phyloP scores from a whole-genome alignment of 192 early-diverging fungal species.

The Coemansia sp. region DNA sequence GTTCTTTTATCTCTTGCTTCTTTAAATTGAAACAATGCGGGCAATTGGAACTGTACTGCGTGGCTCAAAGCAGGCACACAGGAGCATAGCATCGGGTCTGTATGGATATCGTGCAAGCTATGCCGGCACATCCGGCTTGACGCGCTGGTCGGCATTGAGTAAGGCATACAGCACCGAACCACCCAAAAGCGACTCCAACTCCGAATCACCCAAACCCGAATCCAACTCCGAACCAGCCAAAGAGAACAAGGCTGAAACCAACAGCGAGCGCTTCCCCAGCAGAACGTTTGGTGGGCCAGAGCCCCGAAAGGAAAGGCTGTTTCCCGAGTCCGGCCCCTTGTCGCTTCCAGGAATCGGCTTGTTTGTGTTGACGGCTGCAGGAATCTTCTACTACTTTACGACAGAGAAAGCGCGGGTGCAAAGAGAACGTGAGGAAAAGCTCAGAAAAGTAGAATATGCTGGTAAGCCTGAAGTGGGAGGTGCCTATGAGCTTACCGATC shows the following conservation, averaged over 20 bases:
- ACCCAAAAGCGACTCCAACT: background rate
- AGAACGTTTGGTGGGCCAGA: constrained; percentile 5
- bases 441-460: constrained; percentile 50
- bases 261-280: constrained; percentile 2
- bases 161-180: constrained; percentile 33
- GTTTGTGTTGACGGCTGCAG: constrained; percentile 60
- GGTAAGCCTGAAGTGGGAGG: constrained; percentile 93
- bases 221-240: constrained; percentile 7
- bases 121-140: background rate
- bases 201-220: constrained; percentile 6
- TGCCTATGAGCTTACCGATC: constrained; percentile 81
- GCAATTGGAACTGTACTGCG: constrained; percentile 16
- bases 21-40: constrained; percentile 22
- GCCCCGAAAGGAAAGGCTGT: constrained; percentile 16
- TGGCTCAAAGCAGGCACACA: background rate
- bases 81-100: background rate
- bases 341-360: constrained; percentile 48
- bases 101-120: background rate
- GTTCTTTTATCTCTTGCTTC: constrained; percentile 8
- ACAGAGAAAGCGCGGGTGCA: constrained; percentile 59
- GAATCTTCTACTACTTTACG: constrained; percentile 64
- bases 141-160: background rate
- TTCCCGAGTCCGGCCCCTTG: constrained; percentile 40
- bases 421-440: constrained; percentile 24
- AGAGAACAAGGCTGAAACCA: constrained; percentile 3